Evolutionary conservation across 345 rosid species (phyloP), one percentile per base, ranked within the genome.

Genomic region (Lepidium africanum): DNA sequence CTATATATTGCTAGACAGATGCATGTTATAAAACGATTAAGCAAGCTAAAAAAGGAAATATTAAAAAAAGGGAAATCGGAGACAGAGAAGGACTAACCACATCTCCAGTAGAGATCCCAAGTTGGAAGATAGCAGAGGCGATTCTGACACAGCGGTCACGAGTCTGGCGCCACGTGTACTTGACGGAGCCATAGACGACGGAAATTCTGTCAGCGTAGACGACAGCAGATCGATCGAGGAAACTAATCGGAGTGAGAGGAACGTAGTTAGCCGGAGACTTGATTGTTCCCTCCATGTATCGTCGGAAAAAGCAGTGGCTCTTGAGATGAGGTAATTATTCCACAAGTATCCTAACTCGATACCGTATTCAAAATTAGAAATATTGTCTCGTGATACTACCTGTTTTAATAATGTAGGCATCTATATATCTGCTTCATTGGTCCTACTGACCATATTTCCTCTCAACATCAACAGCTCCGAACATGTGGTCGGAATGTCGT

Each of bases 91-190:
- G 4, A 51, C 87, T 78, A 69, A 91, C 97, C 52, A 82, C 73
- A 67, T 89, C 83, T 9, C 85, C 86, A 0, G 51, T 64, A 21
- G 65, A 70, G 71, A 87, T 54, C 8, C 81, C 70, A 57, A 84
- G 54, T 3, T 75, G 80, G 21, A 52, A 47, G 23, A 65, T 76
- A 73, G 88, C 86, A 23, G 96, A 89, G 71, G 98, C 91, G 39
- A 92, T 43, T 40, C 70, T 83, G 56, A 78, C 76, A 68, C 98
- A 87, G 63, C 87, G 84, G 19, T 74, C 57, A 54, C 80, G 74
- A 5, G 95, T 87, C 50, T 89, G 71, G 8, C 74, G 74, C 95
- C 96, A 92, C 0, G 92, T 74, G 76, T 75, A 86, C n/a, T 41
- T 47, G 27, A 73, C 16, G 4, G 41, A 4, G n/a, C 90, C 87